phyloP scores from a whole-genome alignment of 116 monocot species.

The Posidonia oceanica region DNA sequence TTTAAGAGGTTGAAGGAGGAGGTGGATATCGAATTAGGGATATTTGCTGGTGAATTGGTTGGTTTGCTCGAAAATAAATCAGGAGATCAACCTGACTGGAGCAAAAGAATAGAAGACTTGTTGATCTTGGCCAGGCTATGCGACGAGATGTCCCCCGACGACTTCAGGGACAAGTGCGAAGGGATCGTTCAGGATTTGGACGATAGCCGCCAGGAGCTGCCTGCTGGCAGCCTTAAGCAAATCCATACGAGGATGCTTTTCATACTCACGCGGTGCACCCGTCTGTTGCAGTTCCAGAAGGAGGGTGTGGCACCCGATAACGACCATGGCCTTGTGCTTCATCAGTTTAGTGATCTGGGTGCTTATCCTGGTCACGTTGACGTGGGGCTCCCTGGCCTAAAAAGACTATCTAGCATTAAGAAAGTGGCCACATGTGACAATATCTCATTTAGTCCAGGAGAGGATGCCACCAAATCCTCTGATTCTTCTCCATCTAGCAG shows the following conservation, averaged over 20 bases:
- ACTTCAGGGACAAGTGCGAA: slow-evolving; percentile 70
- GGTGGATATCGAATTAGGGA: slow-evolving; percentile 56
- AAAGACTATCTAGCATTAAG: slow-evolving; percentile 22
- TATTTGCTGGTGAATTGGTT: slow-evolving; percentile 59
- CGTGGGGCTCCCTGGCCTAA: slow-evolving; percentile 6
- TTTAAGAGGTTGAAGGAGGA: slow-evolving; percentile 66
- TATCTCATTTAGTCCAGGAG: slow-evolving; percentile 21
- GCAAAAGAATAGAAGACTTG: slow-evolving; percentile 54
- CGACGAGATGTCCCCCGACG: slow-evolving; percentile 53
- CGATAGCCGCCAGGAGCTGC: slow-evolving; percentile 68
- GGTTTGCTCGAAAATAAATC: slow-evolving; percentile 38
- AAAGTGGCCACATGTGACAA: slow-evolving; percentile 31
- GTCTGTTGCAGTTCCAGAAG: slow-evolving; percentile 80
- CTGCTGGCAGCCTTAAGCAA: slow-evolving; percentile 62
- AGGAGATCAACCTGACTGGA: slow-evolving; percentile 35
- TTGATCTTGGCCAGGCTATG: slow-evolving; percentile 56
- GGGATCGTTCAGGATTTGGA: slow-evolving; percentile 66
- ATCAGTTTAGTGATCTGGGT: slow-evolving; percentile 85
- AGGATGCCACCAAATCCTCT: background rate
- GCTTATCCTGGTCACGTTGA: slow-evolving; percentile 33
- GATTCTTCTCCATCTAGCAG: slow-evolving; percentile 23
- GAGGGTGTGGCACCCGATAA: slow-evolving; percentile 31
- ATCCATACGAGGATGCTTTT: slow-evolving; percentile 78
- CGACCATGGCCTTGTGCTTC: slow-evolving; percentile 51
- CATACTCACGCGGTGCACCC: slow-evolving; percentile 89